Evolutionary conservation across 177 flowering plant genomes (phyloP), one percentile per base, ranked within the genome.

Genomic region (Tripterygium wilfordii): DNA sequence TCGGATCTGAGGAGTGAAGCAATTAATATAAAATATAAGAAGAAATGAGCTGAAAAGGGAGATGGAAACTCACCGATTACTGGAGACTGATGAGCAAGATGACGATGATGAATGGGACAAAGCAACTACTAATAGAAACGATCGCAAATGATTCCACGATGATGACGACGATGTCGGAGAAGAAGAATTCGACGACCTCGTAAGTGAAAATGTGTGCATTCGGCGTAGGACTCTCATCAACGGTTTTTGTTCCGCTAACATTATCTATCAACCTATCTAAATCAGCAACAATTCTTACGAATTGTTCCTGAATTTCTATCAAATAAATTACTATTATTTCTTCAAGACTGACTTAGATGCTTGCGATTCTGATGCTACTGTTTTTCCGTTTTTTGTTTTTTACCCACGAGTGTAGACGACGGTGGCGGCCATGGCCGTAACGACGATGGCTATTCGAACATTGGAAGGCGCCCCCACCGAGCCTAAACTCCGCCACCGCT

Each of bases 401-500:
- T 63, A 75, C 76, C 71, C 65, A 53, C 61, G 64, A 37, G 69
- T 61, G 58, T 66, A 75, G 54, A 69, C 44, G 51, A 71, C 51
- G 3, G 73, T 66, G 45, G 74, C 75, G 54, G 68, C 75, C 77
- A 76, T 69, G 68, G 74, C 79, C 67, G 77, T 68, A 51, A 72
- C 79, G 57, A 65, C 60, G 61, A 68, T 40, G 36, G 69, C 71
- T 53, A 63, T 40, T 44, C 60, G 54, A 18, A 57, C 71, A 64
- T 68, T 59, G 32, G 71, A 66, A 45, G 62, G 9, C 13, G 49
- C 42, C 14, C 37, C 13, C 22, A 29, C 53, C 40, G 36, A 26
- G 24, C 32, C 31, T 42, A 44, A 66, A 36, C 54, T 8, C 71
- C 63, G 17, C 60, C 54, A 1, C 59, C 46, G 28, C 41, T 49